Conservation (phyloP, 2,329 filamentous ascomycete genomes). For the Raffaelea deltoideospora region DNA sequence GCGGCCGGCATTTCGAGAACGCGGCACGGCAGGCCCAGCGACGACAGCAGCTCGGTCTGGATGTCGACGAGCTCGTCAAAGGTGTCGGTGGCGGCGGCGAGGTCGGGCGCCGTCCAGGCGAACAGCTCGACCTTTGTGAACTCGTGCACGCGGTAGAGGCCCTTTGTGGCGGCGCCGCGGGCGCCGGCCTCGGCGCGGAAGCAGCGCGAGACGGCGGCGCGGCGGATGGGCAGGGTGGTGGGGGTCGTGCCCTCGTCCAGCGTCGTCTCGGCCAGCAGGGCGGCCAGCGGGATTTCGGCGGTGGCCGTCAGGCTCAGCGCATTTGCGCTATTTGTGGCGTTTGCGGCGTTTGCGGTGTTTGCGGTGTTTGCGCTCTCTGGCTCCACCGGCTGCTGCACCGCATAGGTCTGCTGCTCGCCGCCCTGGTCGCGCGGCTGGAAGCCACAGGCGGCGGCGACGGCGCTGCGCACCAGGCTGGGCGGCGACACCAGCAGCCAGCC, state of each 20-base stretch:
- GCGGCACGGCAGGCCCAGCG: conserved; percentile 69
- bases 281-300: conserved; percentile 87
- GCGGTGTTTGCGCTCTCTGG: conserved; percentile 26
- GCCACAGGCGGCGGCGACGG: conserved; percentile 81
- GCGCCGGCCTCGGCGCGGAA: conserved; percentile 92
- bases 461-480: conserved; percentile 79
- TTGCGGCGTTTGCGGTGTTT: conserved; percentile 39
- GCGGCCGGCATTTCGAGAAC: conserved; percentile 82
- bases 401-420: conserved; percentile 85
- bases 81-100: conserved; percentile 32
- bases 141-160: conserved; percentile 91
- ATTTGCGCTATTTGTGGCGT: conserved; percentile 42
- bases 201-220: conserved; percentile 77
- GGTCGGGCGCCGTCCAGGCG: conserved; percentile 61
- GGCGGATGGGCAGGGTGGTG: conserved; percentile 58
- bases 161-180: conserved; percentile 79
- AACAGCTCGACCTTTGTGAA: conserved; percentile 99
- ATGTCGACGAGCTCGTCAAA: conserved; percentile 80
- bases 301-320: conserved; percentile 70
- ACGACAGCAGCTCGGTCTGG: conserved; percentile 67
- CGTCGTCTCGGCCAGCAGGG: conserved; percentile 64
- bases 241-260: conserved; percentile 40
- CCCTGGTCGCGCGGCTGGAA: conserved; percentile 86
- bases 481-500: conserved; percentile 75
- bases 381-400: conserved; percentile 46